Evolutionary conservation across 495 filamentous ascomycete genomes (phyloP).

Genomic region (Umbilicaria muhlenbergii): DNA sequence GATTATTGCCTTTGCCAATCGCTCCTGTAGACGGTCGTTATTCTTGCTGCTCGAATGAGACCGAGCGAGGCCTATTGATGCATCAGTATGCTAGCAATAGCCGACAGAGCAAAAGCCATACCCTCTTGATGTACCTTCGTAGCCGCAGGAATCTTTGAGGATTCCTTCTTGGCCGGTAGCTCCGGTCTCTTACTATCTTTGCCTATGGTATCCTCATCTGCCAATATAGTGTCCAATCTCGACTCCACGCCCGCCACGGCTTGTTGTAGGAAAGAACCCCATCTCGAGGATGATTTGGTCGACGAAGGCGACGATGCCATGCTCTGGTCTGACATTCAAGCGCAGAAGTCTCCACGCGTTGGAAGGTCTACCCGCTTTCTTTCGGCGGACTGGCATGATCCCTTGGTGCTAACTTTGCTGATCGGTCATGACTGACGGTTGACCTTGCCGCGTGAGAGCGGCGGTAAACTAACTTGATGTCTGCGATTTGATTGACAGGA

Average conservation of each 20-base stretch:
- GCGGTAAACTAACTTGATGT: too few species aligned
- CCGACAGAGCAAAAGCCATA: background rate
- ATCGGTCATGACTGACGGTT: too few species aligned
- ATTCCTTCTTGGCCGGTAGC: conserved; percentile 10
- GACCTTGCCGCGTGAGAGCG: too few species aligned
- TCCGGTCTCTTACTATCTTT: conserved; percentile 15
- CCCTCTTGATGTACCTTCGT: conserved; percentile 15
- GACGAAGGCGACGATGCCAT: conserved; percentile 11
- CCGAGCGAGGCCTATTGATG: conserved; percentile 3
- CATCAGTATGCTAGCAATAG: conserved; percentile 7
- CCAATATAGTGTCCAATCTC: conserved; percentile 77
- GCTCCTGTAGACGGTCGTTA: conserved; percentile 74
- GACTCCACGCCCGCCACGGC: conserved; percentile 91
- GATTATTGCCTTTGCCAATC: conserved; percentile 54
- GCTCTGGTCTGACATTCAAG: background rate
- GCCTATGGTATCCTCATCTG: conserved; percentile 44
- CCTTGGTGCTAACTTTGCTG: too few species aligned
- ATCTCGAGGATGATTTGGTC: conserved; percentile 31
- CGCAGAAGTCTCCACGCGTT: too few species aligned
- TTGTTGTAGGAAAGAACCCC: conserved; percentile 78
- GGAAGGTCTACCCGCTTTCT: too few species aligned
- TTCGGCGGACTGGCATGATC: too few species aligned
- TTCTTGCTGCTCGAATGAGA: conserved; percentile 39
- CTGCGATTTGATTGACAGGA: too few species aligned
- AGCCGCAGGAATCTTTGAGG: conserved; percentile 9